Percentiles rank a stretch among this genome's conserved stretches.
These are phyloP conservation scores for Trametes polyzona DNA, from an alignment of 1,284 basidiomycete genomes.

Conservation along the genomic window DNA sequence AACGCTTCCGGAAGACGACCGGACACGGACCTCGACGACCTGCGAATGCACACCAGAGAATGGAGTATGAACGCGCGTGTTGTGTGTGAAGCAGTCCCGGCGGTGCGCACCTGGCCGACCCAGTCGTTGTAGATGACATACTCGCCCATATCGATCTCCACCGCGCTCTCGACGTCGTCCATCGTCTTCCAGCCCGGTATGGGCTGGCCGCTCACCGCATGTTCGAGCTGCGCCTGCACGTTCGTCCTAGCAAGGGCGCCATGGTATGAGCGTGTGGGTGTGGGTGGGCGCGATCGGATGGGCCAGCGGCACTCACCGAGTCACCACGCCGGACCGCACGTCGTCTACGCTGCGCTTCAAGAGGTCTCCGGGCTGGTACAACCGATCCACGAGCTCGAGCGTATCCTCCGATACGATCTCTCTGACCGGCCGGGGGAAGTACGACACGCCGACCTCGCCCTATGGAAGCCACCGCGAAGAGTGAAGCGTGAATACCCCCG, in stretches of 20 bases:
- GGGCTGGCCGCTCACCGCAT: constrained; percentile 70
- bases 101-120: constrained; percentile 78
- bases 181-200: constrained; percentile 68
- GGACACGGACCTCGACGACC: constrained; percentile 53
- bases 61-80: constrained; percentile 16
- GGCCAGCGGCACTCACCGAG: constrained; percentile 30
- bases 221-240: constrained; percentile 70
- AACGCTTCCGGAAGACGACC: background rate
- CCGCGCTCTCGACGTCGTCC: constrained; percentile 60
- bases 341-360: constrained; percentile 82
- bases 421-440: constrained; percentile 59
- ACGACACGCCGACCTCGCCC: constrained; percentile 85
- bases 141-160: constrained; percentile 76
- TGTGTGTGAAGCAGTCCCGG: background rate
- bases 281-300: background rate
- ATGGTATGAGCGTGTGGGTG: background rate
- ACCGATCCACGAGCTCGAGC: constrained; percentile 78
- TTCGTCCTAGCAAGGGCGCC: constrained; percentile 42
- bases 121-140: constrained; percentile 85
- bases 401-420: constrained; percentile 76
- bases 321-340: constrained; percentile 79
- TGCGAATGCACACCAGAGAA: constrained; percentile 36
- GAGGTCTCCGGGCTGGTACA: constrained; percentile 80
- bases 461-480: too few relatives aligned
- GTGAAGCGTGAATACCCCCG: too few relatives aligned